Evolutionary conservation across 805 yeast genomes (phyloP).

Genomic region (Sugiyamaella mastotermitis): DNA sequence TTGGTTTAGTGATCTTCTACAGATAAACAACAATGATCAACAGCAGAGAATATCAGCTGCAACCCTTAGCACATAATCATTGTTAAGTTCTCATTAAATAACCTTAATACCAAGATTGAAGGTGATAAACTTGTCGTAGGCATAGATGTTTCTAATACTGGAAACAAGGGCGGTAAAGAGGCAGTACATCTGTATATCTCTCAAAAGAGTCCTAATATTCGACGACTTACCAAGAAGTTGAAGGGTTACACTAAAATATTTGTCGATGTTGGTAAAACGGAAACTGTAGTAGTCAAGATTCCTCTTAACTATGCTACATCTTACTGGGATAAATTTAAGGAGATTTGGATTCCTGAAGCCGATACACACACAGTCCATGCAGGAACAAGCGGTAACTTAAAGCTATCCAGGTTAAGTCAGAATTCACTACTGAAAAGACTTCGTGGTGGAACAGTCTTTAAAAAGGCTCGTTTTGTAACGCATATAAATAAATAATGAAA

Average conservation of each 20-base stretch:
- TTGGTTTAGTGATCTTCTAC: too few species aligned
- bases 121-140: constrained; percentile 26
- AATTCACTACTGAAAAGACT: constrained; percentile 18
- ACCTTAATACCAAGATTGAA: constrained; percentile 31
- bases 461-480: too few species aligned
- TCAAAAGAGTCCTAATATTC: constrained; percentile 32
- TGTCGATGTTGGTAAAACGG: constrained; percentile 40
- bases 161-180: constrained; percentile 45
- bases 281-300: constrained; percentile 34
- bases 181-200: constrained; percentile 49
- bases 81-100: too few species aligned
- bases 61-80: too few species aligned
- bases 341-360: constrained; percentile 46
- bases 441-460: constrained; percentile 24
- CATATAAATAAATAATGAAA: too few species aligned
- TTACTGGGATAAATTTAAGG: constrained; percentile 44
- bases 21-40: too few species aligned
- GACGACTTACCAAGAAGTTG: constrained; percentile 55
- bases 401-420: constrained; percentile 12
- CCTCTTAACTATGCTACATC: constrained; percentile 48
- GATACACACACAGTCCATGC: constrained; percentile 42
- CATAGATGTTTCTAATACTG: constrained; percentile 44
- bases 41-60: too few species aligned
- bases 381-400: constrained; percentile 15
- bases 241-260: constrained; percentile 50